These are phyloP conservation scores for Pichia sp. DNA, from an alignment of 1,139 yeast species.

Conservation along the genomic window DNA sequence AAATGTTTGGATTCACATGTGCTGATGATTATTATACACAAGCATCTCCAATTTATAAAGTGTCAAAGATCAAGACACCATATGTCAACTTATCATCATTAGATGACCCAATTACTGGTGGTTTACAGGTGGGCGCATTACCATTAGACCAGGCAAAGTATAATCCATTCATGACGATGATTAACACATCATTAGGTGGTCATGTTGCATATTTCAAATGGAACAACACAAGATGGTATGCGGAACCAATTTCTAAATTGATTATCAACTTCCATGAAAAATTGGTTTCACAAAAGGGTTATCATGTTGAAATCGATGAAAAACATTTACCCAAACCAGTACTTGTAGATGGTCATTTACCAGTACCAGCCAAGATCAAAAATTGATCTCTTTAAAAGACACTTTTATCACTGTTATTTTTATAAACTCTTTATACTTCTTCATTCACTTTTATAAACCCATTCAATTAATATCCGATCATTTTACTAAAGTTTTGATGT, in stretches of 20 bases:
- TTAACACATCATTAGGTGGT: slow-evolving; percentile 81
- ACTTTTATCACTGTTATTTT: too few relatives aligned
- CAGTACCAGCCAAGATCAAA: not conserved
- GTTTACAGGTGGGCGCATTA: slow-evolving; percentile 42
- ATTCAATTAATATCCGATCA: too few relatives aligned
- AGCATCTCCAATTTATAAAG: slow-evolving; percentile 62
- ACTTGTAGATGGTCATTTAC: slow-evolving; percentile 14
- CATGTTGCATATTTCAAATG: slow-evolving; percentile 69
- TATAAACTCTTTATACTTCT: too few relatives aligned
- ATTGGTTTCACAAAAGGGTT: slow-evolving; percentile 13
- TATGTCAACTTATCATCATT: slow-evolving; percentile 63
- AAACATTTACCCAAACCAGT: slow-evolving; percentile 14
- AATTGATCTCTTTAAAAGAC: not conserved
- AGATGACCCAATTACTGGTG: slow-evolving; percentile 84
- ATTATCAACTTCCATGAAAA: slow-evolving; percentile 24
- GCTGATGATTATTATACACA: slow-evolving; percentile 72
- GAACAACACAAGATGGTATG: slow-evolving; percentile 54
- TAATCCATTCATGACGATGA: slow-evolving; percentile 68
- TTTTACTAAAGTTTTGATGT: too few relatives aligned
- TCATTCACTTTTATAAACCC: too few relatives aligned
- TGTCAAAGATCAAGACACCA: slow-evolving; percentile 62
- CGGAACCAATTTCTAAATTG: slow-evolving; percentile 39
- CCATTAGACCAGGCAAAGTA: slow-evolving; percentile 58
- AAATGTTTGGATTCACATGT: slow-evolving; percentile 66
- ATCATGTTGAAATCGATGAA: slow-evolving; percentile 14